Percentiles rank a stretch among this genome's conserved stretches.
Conservation (phyloP, 73 alveolate genomes). For the Paramecium octaurelia region DNA sequence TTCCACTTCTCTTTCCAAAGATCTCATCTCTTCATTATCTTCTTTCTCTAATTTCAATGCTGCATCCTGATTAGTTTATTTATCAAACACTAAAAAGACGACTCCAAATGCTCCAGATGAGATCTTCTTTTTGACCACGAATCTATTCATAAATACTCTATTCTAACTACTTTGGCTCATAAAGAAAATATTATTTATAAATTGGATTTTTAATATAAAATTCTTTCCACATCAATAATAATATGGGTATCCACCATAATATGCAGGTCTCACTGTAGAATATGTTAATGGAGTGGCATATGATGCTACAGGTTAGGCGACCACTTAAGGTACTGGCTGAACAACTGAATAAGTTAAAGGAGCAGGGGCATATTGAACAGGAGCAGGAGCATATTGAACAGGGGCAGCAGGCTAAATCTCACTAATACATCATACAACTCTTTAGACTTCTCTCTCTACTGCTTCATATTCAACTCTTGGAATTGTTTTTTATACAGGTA, state of each 20-base stretch:
- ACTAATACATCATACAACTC: neutral
- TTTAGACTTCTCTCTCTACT: slow-evolving; percentile 28
- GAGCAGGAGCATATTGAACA: neutral
- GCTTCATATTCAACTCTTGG: slow-evolving; percentile 51
- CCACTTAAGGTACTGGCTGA: neutral
- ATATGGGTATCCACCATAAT: slow-evolving; percentile 1
- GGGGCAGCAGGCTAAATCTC: neutral
- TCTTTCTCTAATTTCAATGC: slow-evolving; percentile 37
- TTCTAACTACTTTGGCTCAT: neutral
- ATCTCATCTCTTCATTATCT: slow-evolving; percentile 45
- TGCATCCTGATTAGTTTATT: neutral
- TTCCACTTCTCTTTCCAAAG: slow-evolving; percentile 29
- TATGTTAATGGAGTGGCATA: slow-evolving; percentile 40
- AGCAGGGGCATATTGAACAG: neutral
- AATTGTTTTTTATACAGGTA: slow-evolving; percentile 30
- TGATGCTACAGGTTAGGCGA: neutral
- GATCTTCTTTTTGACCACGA: neutral
- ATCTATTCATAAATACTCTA: slow-evolving; percentile 12
- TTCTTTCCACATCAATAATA: neutral
- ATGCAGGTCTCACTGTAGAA: slow-evolving; percentile 29
- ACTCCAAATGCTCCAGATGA: slow-evolving; percentile 44
- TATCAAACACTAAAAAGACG: slow-evolving; percentile 7
- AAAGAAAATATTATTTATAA: neutral
- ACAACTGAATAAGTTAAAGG: neutral
- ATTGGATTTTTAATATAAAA: neutral